Evolutionary conservation across 1,284 basidiomycete species (phyloP), one percentile per base, ranked within the genome.

Genomic region (Puccinia novopanici): DNA sequence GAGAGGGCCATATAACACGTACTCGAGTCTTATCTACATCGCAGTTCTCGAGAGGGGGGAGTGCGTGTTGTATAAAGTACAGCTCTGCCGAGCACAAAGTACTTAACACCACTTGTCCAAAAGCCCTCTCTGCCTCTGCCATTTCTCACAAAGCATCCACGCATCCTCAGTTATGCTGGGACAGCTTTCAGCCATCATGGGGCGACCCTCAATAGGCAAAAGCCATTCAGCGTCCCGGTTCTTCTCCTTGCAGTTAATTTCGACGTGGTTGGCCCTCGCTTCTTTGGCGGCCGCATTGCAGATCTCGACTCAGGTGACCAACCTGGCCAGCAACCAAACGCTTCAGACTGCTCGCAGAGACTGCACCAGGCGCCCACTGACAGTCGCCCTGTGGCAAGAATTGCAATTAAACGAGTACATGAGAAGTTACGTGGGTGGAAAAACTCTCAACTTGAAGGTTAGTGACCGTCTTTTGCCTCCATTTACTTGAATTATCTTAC

Each of bases 341-440:
- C 48, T 71, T 15, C 9, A 50, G 15, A 54, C 2, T 30, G 24
- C 68, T 37, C 48, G 68, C 22, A 52, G 52, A 52, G 52, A 54
- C 54, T 71, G 68, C 48, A 52, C 68, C 48, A 30, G 48, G 45
- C 68, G 34, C 17, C 68, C 68, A 4, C 68, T 71, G 15, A 52
- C 68, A 19, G 34, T 24, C 34, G 42, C 40, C 22, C 42, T 73
- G 52, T 80, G 79, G 79, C 61, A 74, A 45, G 52, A 67, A n/a
- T 37, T 80, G 22, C 59, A 80, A 22, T 55, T 80, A 37, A 40
- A 80, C 22, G 48, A 65, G 37, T 80, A 74, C 34, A 65, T 80
- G 59, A 65, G 52, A 40, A 42, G 54, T 55, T 80, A 74, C 48
- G 30, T 27, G 3, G 79, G 72, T 24, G 79, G 79, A 27, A 63